These are phyloP conservation scores for Solanum bukasovii DNA, from an alignment of 257 asterid genomes.

Conservation along the genomic window DNA sequence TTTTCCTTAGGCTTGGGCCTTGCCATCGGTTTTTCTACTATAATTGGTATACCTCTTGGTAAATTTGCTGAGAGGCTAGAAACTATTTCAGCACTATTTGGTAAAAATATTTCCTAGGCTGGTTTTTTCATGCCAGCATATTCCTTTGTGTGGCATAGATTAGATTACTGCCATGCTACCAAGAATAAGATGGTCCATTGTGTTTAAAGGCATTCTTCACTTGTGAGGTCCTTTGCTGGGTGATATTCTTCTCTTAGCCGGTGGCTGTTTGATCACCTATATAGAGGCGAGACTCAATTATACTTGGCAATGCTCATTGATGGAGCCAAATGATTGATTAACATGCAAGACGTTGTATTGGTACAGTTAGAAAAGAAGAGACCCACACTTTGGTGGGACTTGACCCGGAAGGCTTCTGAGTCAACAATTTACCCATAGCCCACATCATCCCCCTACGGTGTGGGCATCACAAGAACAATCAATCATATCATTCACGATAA, in stretches of 20 bases:
- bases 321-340: background rate
- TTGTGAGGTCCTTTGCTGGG: background rate
- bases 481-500: background rate
- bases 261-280: background rate
- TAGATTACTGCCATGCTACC: background rate
- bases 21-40: background rate
- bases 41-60: background rate
- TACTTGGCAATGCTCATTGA: background rate
- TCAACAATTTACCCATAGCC: too few species aligned
- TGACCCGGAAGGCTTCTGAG: background rate
- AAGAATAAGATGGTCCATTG: background rate
- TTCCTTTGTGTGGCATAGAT: background rate
- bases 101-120: too few species aligned
- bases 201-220: background rate
- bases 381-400: background rate
- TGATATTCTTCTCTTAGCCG: background rate
- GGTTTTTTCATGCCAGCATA: background rate
- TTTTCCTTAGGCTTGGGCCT: background rate
- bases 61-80: background rate
- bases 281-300: background rate
- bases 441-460: background rate
- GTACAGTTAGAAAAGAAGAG: background rate
- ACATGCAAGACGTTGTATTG: background rate
- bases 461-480: background rate
- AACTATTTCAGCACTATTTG: background rate